A percentile compares a stretch with the other conserved stretches of the same genome.
These are phyloP conservation scores for Physcomitrellopsis africana DNA, from an alignment of 225 moss, liverwort and hornwort species.

Conservation along the genomic window DNA sequence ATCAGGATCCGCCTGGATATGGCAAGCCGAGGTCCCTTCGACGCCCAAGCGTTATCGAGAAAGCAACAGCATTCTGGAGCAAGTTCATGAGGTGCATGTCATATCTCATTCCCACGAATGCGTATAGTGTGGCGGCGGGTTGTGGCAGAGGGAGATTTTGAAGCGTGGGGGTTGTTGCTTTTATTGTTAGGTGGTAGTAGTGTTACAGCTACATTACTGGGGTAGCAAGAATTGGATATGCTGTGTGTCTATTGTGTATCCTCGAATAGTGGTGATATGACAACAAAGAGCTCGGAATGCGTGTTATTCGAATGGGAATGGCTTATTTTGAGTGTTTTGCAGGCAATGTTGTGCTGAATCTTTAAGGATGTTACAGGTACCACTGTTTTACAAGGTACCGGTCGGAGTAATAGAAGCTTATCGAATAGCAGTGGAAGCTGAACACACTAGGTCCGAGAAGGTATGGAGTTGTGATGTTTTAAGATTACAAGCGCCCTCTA, in stretches of 20 bases:
- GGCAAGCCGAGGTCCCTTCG: constrained; percentile 63
- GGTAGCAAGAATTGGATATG: neutral
- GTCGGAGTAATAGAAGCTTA: constrained; percentile 65
- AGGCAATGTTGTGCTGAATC: constrained; percentile 13
- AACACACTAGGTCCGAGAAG: constrained; percentile 58
- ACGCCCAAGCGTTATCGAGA: constrained; percentile 72
- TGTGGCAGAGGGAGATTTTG: too few species aligned
- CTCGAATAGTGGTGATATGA: neutral
- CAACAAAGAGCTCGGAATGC: neutral
- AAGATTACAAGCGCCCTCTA: neutral
- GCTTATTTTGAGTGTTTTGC: neutral
- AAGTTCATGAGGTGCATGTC: constrained; percentile 21
- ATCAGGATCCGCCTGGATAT: constrained; percentile 35
- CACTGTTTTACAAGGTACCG: constrained; percentile 62
- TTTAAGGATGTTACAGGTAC: constrained; percentile 46
- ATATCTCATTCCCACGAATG: too few species aligned
- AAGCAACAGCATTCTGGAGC: constrained; percentile 44
- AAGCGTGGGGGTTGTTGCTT: too few species aligned
- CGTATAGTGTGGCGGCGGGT: too few species aligned
- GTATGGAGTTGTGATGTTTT: constrained; percentile 40
- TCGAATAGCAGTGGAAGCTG: constrained; percentile 50
- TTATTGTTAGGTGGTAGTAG: neutral
- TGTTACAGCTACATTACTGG: neutral
- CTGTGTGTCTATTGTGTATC: neutral
- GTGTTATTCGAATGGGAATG: neutral